A percentile compares a stretch with the other conserved stretches of the same genome.
Conservation (phyloP, 2,329 filamentous ascomycete genomes). For the Pyrenochaeta sp. region DNA sequence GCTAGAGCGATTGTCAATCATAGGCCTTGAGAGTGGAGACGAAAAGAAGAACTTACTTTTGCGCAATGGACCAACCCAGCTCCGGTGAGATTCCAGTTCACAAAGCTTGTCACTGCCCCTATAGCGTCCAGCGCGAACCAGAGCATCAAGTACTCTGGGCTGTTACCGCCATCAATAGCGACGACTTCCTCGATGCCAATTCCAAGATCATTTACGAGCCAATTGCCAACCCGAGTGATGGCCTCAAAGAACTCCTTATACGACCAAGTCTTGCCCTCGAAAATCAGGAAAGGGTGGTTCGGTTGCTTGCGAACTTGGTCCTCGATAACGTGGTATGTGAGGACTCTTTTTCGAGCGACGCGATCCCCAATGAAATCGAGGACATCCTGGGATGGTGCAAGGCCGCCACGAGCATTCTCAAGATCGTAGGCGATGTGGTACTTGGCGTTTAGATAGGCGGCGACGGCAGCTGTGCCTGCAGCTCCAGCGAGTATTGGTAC, state of each 20-base stretch:
- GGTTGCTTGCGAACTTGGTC: constrained; percentile 47
- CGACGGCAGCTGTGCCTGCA: constrained; percentile 35
- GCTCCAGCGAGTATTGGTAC: constrained; percentile 38
- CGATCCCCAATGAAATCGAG: constrained; percentile 27
- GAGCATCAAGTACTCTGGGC: constrained; percentile 46
- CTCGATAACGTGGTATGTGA: constrained; percentile 42
- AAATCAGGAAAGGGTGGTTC: constrained; percentile 43
- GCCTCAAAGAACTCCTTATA: constrained; percentile 43
- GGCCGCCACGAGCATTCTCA: constrained; percentile 20
- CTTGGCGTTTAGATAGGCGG: constrained; percentile 49
- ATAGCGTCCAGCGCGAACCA: constrained; percentile 49
- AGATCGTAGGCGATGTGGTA: constrained; percentile 41
- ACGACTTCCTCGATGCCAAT: constrained; percentile 42
- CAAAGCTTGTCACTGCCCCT: constrained; percentile 40
- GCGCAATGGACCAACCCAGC: constrained; percentile 45
- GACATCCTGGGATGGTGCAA: constrained; percentile 19
- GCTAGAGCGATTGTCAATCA: constrained; percentile 58
- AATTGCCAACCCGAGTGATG: constrained; percentile 40
- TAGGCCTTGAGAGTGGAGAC: constrained; percentile 18
- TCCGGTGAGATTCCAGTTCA: constrained; percentile 49
- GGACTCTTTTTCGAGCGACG: constrained; percentile 25
- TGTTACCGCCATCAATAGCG: constrained; percentile 46
- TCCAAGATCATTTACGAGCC: constrained; percentile 46
- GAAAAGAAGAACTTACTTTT: constrained; percentile 46
- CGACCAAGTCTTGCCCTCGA: constrained; percentile 44